Evolutionary conservation across 169 alveolate genomes (phyloP).

Genomic region (Cryptosporidium muris): DNA sequence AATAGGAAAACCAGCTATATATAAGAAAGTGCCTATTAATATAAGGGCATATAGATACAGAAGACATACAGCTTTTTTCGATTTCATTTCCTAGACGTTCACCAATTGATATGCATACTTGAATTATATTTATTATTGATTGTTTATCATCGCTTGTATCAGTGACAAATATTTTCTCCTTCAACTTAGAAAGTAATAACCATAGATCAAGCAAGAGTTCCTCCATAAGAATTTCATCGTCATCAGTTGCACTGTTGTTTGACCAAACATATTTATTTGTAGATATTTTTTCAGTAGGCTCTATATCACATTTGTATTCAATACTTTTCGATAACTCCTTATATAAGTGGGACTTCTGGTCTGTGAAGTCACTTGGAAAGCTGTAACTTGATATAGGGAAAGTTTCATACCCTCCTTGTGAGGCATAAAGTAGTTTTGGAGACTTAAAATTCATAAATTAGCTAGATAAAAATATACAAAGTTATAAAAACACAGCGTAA

Average conservation of each 20-base stretch:
- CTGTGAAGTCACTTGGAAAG: too few relatives aligned
- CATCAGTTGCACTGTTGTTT: not conserved
- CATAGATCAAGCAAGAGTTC: constrained; percentile 63
- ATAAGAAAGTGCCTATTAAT: constrained; percentile 18
- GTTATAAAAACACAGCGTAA: too few relatives aligned
- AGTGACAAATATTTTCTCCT: not conserved
- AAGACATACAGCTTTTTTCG: constrained; percentile 16
- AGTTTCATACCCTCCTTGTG: too few relatives aligned
- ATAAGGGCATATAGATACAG: constrained; percentile 13
- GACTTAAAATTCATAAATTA: not conserved
- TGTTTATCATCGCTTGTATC: not conserved
- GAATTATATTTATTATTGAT: constrained; percentile 8
- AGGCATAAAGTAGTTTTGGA: not conserved
- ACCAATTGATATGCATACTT: constrained; percentile 65
- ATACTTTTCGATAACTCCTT: not conserved
- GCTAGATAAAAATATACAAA: too few relatives aligned
- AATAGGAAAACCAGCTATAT: constrained; percentile 54
- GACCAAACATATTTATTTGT: not conserved
- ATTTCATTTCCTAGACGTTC: constrained; percentile 20
- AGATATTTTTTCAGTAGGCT: not conserved
- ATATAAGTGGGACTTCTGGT: too few relatives aligned
- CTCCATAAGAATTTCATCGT: constrained; percentile 27
- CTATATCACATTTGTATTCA: not conserved
- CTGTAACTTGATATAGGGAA: too few relatives aligned
- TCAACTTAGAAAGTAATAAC: constrained; percentile 27